phyloP scores from a whole-genome alignment of 2,329 filamentous ascomycete species.

The Phialophora chinensis region DNA sequence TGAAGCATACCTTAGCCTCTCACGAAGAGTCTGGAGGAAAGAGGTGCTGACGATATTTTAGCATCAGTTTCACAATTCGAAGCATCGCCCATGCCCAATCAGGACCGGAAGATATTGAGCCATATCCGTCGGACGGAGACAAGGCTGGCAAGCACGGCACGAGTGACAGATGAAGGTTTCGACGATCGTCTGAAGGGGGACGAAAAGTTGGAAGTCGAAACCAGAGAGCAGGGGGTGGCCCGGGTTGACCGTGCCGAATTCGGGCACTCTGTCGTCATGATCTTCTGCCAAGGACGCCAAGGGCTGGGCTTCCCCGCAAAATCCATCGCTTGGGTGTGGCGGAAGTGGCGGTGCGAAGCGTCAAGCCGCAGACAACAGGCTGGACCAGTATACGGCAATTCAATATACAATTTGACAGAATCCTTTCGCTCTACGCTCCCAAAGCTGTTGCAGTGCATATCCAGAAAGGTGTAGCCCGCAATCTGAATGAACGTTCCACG shows the following conservation, averaged over 20 bases:
- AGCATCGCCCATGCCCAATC: not conserved
- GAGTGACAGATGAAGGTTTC: not conserved
- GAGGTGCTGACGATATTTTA: constrained; percentile 2
- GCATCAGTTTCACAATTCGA: not conserved
- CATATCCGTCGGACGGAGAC: not conserved
- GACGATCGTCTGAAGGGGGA: not conserved
- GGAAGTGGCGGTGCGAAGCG: not conserved
- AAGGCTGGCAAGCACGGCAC: constrained; percentile 1
- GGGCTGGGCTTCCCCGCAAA: not conserved
- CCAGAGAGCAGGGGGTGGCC: not conserved
- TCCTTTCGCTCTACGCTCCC: too few species aligned
- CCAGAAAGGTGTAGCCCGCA: not conserved
- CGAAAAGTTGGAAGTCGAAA: constrained; percentile 7
- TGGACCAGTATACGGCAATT: not conserved
- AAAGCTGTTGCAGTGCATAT: not conserved
- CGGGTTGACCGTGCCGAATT: not conserved
- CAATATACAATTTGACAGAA: too few species aligned
- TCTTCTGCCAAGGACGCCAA: constrained; percentile 1
- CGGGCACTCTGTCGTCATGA: constrained; percentile 3
- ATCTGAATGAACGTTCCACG: not conserved
- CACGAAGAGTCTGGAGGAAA: not conserved
- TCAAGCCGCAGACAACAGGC: not conserved
- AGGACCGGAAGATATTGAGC: not conserved
- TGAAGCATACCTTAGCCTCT: not conserved
- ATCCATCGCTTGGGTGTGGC: not conserved